Base-by-base conservation (phyloP, 352 stramenopile genomes). In the Globisporangium alternatum region DNA sequence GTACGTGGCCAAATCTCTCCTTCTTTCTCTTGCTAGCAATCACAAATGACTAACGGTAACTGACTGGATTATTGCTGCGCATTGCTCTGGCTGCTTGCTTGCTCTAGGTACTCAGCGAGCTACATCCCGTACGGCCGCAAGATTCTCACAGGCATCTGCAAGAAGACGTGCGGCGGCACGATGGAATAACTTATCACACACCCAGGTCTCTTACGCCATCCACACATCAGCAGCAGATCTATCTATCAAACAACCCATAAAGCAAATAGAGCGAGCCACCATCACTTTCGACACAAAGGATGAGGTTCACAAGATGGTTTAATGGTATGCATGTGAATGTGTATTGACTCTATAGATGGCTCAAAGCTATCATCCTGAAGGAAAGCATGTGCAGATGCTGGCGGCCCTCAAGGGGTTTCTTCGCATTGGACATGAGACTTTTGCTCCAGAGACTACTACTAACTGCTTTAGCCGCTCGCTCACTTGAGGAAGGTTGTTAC, bases 91-190 rank as follows among this genome's bases (percentile, higher is more conserved):
- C 22, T 35, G 3, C 41, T 22, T 56, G 17, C 30, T 15, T 31
- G 15, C 13, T 1, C 19, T 53, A 88, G 80, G 80, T 95, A 95
- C 64, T 90, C 85, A 56, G 83, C 83, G 19, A 95, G 84, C 39
- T 95, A 92, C 71, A 81, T 95, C 28, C 87, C 84, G 19, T 95
- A 89, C 66, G 87, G 87, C 59, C 84, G 85, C 64, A 92, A 93
- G 66, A 89, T 93, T 48, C 72, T 95, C 64, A 76, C 77, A 30
- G 62, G 69, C 15, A 80, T 93, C 17, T 78, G 74, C 60, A 80
- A 86, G 25, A 93, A 91, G 48, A 52, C 86, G 12, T 93, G 85
- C 35, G 78, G 76, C 25, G 58, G 72, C 31, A 64, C 67, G 7
- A 53, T 74, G 6, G 68, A 76, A 49, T 65, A 67, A n/a, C 22